Base-by-base conservation (phyloP, 2,329 filamentous ascomycete species). In the Phialophora chinensis region DNA sequence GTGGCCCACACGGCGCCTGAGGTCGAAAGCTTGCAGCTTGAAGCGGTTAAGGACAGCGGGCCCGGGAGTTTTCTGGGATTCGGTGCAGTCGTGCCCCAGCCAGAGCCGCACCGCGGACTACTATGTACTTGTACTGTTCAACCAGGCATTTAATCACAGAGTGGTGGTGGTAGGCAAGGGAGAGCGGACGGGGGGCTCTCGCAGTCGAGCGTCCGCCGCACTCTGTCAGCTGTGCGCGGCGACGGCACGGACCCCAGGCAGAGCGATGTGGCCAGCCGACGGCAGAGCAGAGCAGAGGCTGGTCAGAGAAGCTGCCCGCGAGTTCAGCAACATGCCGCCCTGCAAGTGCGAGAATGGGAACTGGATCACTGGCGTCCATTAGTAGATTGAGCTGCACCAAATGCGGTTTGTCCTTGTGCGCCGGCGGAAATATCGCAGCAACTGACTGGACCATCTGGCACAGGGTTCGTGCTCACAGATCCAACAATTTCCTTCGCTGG, bases 311-410 rank as follows among this genome's bases (percentile, higher is more conserved):
- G 33, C 33, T 29, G 29, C 29, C 44, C 4, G 17, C 49, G 60
- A 47, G 47, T 17, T 25, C 61, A 63, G 62, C 42, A 50, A 33
- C n/a, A 60, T 38, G 63, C 29, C 29, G 29, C 58, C 31, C n/a
- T 58, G 38, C 53, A 58, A 66, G 29, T 33, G 35, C 55, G 31
- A 38, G 57, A 47, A 53, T 58, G 57, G 35, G 42, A 61, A 50
- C 57, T 52, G 57, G 58, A 64, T 60, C 29, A 62, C 47, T 54
- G 49, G 62, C 58, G 59, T 44, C 58, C 31, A 53, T 58, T 59
- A 27, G 59, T 17, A 67, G 60, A 65, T 67, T 62, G 66, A 61
- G 56, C 56, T 58, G 57, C 35, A 59, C 65, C 55, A 29, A 49
- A 64, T 52, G 17, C 35, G 49, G 47, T 14, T 12, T 61, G 44